A percentile compares a stretch with the other conserved stretches of the same genome.
phyloP scores from a whole-genome alignment of 495 filamentous ascomycete genomes.

The Wilcoxina mikolae region DNA sequence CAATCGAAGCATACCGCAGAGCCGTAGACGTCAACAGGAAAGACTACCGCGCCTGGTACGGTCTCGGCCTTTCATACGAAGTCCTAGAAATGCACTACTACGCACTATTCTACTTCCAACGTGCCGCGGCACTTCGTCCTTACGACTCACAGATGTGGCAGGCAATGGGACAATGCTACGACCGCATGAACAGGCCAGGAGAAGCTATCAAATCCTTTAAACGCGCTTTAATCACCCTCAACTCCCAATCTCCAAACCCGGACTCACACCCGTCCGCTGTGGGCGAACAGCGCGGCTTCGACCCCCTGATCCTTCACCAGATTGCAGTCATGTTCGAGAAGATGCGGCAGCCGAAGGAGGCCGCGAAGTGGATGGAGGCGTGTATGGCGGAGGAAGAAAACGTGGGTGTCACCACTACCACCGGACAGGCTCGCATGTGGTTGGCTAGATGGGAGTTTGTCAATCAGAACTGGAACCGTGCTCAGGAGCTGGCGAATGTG shows the following conservation, averaged over 20 bases:
- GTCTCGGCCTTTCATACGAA: slow-evolving; percentile 92
- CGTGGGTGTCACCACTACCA: slow-evolving; percentile 70
- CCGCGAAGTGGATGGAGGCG: slow-evolving; percentile 86
- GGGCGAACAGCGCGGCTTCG: slow-evolving; percentile 43
- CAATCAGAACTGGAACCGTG: slow-evolving; percentile 54
- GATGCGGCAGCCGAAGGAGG: slow-evolving; percentile 57
- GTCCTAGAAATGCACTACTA: slow-evolving; percentile 96
- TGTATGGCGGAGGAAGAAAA: slow-evolving; percentile 74
- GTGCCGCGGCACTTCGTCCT: slow-evolving; percentile 73
- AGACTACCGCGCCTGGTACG: slow-evolving; percentile 98
- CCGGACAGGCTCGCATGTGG: slow-evolving; percentile 88
- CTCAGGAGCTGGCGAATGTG: slow-evolving; percentile 71
- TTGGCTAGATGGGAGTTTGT: slow-evolving; percentile 68
- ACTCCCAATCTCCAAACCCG: slow-evolving; percentile 11
- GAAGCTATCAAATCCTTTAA: slow-evolving; percentile 93
- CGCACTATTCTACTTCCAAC: slow-evolving; percentile 92
- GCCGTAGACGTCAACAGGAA: slow-evolving; percentile 93
- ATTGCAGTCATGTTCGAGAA: slow-evolving; percentile 83
- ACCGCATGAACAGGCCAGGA: slow-evolving; percentile 63
- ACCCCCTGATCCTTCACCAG: slow-evolving; percentile 77
- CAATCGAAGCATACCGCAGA: slow-evolving; percentile 90
- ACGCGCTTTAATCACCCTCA: slow-evolving; percentile 62
- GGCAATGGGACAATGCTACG: slow-evolving; percentile 79
- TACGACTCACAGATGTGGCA: slow-evolving; percentile 99
- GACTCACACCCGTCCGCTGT: neutral